A percentile compares a stretch with the other conserved stretches of the same genome.
Conservation (phyloP, 2,329 filamentous ascomycete species). For the Pseudogymnoascus sp. region DNA sequence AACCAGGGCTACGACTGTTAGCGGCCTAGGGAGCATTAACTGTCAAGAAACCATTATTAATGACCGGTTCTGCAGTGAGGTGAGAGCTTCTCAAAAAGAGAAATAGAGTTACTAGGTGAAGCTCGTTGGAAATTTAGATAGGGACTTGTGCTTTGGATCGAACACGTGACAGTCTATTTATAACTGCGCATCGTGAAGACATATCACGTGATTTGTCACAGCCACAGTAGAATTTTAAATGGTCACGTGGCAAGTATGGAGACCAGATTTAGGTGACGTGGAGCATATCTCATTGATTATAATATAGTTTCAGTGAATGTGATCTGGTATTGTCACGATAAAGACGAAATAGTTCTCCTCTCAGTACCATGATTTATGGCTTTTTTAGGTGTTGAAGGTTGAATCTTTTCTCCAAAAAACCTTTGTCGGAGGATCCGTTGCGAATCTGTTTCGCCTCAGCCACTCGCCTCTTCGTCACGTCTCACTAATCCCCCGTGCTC, state of each 20-base stretch:
- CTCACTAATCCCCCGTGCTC: neutral
- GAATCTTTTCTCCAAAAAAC: neutral
- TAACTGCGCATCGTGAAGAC: neutral
- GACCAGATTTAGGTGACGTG: neutral
- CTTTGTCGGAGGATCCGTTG: neutral
- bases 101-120: neutral
- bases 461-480: constrained; percentile 3
- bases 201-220: neutral
- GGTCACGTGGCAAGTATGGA: neutral
- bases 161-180: neutral
- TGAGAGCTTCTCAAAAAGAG: neutral
- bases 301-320: neutral
- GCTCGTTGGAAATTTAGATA: neutral
- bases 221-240: neutral
- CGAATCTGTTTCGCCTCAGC: constrained; percentile 8
- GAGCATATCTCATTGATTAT: neutral
- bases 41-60: neutral
- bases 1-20: neutral
- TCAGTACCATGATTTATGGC: neutral
- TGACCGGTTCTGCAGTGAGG: neutral
- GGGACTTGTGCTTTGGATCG: neutral
- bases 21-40: neutral
- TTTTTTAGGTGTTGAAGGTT: neutral
- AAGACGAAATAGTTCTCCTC: neutral
- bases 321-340: neutral